These are phyloP conservation scores for Neltuma alba DNA, from an alignment of 306 rosid genomes.

Conservation along the genomic window DNA sequence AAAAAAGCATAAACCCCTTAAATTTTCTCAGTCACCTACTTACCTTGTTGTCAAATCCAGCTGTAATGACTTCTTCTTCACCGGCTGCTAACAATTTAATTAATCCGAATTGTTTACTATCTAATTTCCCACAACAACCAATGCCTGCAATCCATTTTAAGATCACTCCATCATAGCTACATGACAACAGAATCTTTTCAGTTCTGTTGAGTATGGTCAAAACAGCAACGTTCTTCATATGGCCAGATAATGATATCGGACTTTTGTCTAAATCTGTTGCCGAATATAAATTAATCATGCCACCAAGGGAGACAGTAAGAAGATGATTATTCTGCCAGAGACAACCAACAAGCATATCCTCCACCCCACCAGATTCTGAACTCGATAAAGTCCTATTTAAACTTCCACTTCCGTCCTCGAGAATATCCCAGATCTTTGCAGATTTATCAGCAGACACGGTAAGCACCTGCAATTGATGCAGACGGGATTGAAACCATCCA, in stretches of 20 bases:
- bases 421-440: constrained; percentile 90
- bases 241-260: constrained; percentile 72
- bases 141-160: constrained; percentile 81
- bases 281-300: constrained; percentile 69
- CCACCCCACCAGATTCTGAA: constrained; percentile 82
- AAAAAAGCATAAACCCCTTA: background rate
- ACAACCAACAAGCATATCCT: constrained; percentile 95
- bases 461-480: constrained; percentile 59
- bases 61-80: constrained; percentile 67
- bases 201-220: constrained; percentile 66
- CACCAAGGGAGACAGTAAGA: constrained; percentile 89
- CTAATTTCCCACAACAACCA: constrained; percentile 81
- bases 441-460: constrained; percentile 97
- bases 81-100: constrained; percentile 79
- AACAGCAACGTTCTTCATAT: constrained; percentile 83
- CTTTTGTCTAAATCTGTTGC: constrained; percentile 71
- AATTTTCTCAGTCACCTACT: constrained; percentile 52
- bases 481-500: background rate
- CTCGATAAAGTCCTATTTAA: constrained; percentile 58
- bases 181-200: constrained; percentile 76
- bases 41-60: constrained; percentile 98
- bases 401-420: constrained; percentile 76
- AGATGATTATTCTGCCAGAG: constrained; percentile 89
- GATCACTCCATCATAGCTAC: constrained; percentile 90
- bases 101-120: constrained; percentile 72